These are phyloP conservation scores for Russula abietina DNA, from an alignment of 768 basidiomycete genomes.

Conservation along the genomic window DNA sequence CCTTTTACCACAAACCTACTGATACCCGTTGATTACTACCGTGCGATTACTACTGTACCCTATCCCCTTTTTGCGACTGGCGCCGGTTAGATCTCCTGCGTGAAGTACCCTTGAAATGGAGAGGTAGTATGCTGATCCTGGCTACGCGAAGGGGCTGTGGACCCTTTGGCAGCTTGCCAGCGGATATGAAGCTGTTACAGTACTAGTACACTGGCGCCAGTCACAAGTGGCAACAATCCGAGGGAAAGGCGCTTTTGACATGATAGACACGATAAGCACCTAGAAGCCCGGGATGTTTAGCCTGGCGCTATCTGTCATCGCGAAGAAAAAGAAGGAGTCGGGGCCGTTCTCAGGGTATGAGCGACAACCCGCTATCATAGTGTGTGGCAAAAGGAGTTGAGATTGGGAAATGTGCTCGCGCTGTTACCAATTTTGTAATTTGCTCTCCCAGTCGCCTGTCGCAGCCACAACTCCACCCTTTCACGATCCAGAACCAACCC, in stretches of 20 bases:
- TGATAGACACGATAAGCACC: background rate
- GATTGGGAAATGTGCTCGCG: background rate
- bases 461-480: slow-evolving; percentile 7
- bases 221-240: background rate
- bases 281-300: background rate
- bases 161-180: background rate
- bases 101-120: background rate
- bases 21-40: background rate
- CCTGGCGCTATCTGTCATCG: slow-evolving; percentile 2
- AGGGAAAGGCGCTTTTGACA: background rate
- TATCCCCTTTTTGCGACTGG: background rate
- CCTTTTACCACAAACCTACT: background rate
- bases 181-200: background rate
- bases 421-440: background rate
- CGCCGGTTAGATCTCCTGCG: background rate
- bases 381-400: background rate
- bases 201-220: background rate
- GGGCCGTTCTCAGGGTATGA: background rate
- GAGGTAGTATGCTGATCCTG: background rate
- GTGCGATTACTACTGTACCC: background rate
- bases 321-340: background rate
- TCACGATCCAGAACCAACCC: slow-evolving; percentile 18
- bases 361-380: background rate
- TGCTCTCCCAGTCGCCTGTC: background rate
- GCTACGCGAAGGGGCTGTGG: background rate